Evolutionary conservation across 2,329 filamentous ascomycete genomes (phyloP), one percentile per base, ranked within the genome.

Genomic region (Incumbomyces delicatus): DNA sequence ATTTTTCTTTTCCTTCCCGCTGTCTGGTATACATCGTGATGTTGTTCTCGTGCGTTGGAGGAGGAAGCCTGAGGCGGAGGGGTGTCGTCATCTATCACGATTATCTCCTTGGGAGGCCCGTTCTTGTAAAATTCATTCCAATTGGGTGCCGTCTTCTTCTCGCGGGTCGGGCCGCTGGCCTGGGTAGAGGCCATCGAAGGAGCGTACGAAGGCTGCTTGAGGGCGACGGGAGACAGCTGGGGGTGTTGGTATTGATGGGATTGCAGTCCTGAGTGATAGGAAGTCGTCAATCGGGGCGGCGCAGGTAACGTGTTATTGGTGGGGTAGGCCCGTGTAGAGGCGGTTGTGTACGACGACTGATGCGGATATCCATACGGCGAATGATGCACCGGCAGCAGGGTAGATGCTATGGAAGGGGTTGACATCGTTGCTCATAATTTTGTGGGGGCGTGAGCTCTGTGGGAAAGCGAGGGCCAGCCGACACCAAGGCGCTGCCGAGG

Each of bases 51-150:
- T 22, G 38, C 55, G n/a, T 67, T 65, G 45, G 53, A 53, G 38
- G 54, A 36, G 48, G 55, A 37, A 52, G 60, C 43, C 47, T 64
- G 59, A 54, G 61, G 73, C 10, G 67, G 65, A 43, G 83, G 83
- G 3, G 78, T 80, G 63, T 89, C 83, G 55, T 73, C 74, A 54
- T 84, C 80, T 58, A 92, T 92, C 58, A 90, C 80, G 60, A 92
- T 90, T 61, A 92, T 80, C 68, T 92, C 86, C 62, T 87, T 83
- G 18, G 86, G 86, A 20, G 88, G 69, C 3, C 86, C 86, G 63
- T 90, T 89, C 62, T 83, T 83, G 65, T 89, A 90, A 61, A 89
- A 92, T 53, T 76, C 78, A 48, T 77, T 73, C 86, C 86, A 92
- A 65, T 92, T 81, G 41, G 85, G 83, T 55, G 80, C 62, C 75